Percentiles rank a stretch among this genome's conserved stretches.
phyloP scores from a whole-genome alignment of 177 flowering plant species.

The Vitis hybrid region DNA sequence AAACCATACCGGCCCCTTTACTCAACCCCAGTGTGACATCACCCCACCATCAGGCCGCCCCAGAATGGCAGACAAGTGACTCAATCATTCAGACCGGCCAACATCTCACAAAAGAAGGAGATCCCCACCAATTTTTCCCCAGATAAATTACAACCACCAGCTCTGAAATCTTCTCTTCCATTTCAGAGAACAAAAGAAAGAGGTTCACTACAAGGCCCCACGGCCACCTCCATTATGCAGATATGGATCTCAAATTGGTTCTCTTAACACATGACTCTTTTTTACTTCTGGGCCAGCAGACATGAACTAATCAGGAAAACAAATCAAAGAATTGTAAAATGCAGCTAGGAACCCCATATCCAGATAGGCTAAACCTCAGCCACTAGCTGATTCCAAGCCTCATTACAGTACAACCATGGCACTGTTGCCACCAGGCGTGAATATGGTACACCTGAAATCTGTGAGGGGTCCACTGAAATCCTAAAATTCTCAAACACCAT shows the following conservation, averaged over 20 bases:
- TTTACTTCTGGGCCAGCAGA: slow-evolving; percentile 14
- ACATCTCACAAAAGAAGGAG: slow-evolving; percentile 6
- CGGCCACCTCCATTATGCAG: slow-evolving; percentile 16
- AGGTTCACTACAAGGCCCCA: slow-evolving; percentile 22
- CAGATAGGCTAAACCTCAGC: slow-evolving; percentile 24
- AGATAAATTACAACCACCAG: slow-evolving; percentile 26
- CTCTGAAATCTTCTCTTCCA: slow-evolving; percentile 3
- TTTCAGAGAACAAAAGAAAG: slow-evolving; percentile 15
- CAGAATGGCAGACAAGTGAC: slow-evolving; percentile 32
- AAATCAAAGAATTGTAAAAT: slow-evolving; percentile 9
- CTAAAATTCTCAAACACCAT: slow-evolving; percentile 2
- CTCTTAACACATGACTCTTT: slow-evolving; percentile 19
- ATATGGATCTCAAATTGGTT: slow-evolving; percentile 15
- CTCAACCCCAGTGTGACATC: not conserved
- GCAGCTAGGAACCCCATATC: not conserved
- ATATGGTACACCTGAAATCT: slow-evolving; percentile 1
- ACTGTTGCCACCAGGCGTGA: slow-evolving; percentile 7
- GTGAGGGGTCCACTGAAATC: slow-evolving; percentile 1
- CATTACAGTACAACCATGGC: slow-evolving; percentile 8
- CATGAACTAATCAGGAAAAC: slow-evolving; percentile 3
- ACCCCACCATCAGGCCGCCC: slow-evolving; percentile 18
- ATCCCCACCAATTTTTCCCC: slow-evolving; percentile 26
- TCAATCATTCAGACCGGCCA: slow-evolving; percentile 31
- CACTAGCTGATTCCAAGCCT: slow-evolving; percentile 16
- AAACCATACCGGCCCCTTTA: not conserved